Base-by-base conservation (phyloP, 2,329 filamentous ascomycete species). In the Proliferodiscus dingleyae region DNA sequence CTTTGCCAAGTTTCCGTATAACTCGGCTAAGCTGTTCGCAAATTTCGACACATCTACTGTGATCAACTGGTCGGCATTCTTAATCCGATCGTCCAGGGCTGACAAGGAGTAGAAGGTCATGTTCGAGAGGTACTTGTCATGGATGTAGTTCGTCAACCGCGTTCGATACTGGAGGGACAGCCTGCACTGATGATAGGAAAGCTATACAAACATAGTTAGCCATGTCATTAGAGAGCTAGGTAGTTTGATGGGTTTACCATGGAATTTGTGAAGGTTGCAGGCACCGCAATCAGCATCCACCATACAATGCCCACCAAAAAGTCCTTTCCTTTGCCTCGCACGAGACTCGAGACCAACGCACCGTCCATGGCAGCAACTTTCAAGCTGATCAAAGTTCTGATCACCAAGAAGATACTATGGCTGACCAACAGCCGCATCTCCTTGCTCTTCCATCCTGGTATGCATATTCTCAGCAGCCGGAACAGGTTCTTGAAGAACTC, bases 281-380 rank as follows among this genome's bases (percentile, higher is more conserved):
- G 93, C 13, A 98, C 77, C 21, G 93, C 91, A 55, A 98, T 93
- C 45, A 91, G 66, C 93, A 98, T 98, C 93, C 93, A 98, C 89
- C 91, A 96, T 5, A 94, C 79, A 58, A 98, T 82, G 0, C 89
- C 83, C 57, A 83, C 82, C 58, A 97, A 63, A 56, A 98, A 98
- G 55, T 95, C 89, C 66, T 81, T 87, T 13, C 91, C 93, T 56
- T 85, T 93, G 2, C 93, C 93, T 66, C 89, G 84, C 37, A 98
- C 90, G 45, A 98, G 71, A 53, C 82, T 90, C 69, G 93, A 95
- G 48, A 98, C 93, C 49, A 98, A 80, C 50, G 83, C 83, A 37
- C 93, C 93, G 67, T 98, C 93, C 73, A 98, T 83, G 66, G 95
- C 90, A 2, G 93, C 93, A 18, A 98, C 93, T 66, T 95, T 95